Percentiles rank a stretch among this genome's conserved stretches.
phyloP scores from a whole-genome alignment of 805 yeast species.

The Nakazawaea wickerhamii region DNA sequence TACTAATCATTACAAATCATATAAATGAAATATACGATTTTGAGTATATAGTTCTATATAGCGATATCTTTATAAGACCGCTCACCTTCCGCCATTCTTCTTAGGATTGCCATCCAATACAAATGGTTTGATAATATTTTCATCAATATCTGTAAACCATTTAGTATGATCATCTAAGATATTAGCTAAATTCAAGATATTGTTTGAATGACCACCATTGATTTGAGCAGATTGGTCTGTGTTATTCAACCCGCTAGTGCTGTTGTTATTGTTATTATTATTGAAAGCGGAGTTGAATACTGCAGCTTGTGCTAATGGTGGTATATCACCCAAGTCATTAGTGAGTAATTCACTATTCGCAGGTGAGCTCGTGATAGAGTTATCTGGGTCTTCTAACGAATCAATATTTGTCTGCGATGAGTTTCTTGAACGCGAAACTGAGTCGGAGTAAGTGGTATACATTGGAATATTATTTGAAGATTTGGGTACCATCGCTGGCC shows the following conservation, averaged over 20 bases:
- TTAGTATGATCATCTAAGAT: slow-evolving; percentile 66
- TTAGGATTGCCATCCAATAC: slow-evolving; percentile 50
- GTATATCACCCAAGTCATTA: slow-evolving; percentile 35
- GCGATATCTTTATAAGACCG: too few species aligned
- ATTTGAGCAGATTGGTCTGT: neutral
- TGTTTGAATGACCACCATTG: slow-evolving; percentile 5
- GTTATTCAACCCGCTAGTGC: slow-evolving; percentile 6
- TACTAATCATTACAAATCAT: too few species aligned
- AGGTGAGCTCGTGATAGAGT: slow-evolving; percentile 17
- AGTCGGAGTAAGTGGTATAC: slow-evolving; percentile 15
- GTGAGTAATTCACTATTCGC: slow-evolving; percentile 19
- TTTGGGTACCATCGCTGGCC: slow-evolving; percentile 12
- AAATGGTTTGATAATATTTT: slow-evolving; percentile 88
- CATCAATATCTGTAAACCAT: slow-evolving; percentile 94
- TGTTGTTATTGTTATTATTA: neutral
- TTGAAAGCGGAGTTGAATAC: slow-evolving; percentile 4
- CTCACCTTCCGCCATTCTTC: neutral
- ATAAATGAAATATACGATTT: too few species aligned
- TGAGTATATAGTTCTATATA: too few species aligned
- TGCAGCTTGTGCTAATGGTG: slow-evolving; percentile 18
- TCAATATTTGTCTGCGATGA: slow-evolving; percentile 20
- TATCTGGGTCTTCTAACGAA: slow-evolving; percentile 16
- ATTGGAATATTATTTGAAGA: slow-evolving; percentile 17
- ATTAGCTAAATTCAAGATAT: slow-evolving; percentile 21
- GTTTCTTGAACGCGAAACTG: slow-evolving; percentile 21